These are phyloP conservation scores for Saccharomycopsis babjevae DNA, from an alignment of 805 yeast species.

Conservation along the genomic window DNA sequence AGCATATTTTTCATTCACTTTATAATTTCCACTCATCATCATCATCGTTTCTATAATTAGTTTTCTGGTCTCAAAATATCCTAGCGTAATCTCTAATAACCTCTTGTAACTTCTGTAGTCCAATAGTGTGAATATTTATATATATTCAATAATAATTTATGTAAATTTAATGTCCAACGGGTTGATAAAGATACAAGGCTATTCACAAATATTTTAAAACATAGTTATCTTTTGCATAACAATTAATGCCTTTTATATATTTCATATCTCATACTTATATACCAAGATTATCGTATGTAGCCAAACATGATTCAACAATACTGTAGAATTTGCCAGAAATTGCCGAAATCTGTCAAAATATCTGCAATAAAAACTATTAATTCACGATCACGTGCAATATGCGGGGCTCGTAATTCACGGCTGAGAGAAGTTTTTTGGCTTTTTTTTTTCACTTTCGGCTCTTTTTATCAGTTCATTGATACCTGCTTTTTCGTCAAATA, in stretches of 20 bases:
- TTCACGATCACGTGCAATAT: background rate
- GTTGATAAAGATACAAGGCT: no score
- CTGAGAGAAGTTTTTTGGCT: background rate
- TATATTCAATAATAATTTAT: no score
- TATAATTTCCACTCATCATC: background rate
- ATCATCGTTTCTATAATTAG: background rate
- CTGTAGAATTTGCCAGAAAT: background rate
- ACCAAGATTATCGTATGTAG: background rate
- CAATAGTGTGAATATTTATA: no score
- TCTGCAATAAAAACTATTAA: background rate
- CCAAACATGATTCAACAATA: background rate
- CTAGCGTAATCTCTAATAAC: no score
- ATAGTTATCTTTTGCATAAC: no score
- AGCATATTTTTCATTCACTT: background rate
- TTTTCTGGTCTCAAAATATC: no score
- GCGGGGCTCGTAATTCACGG: background rate
- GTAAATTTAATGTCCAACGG: no score
- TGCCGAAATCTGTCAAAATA: background rate
- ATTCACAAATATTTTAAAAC: no score
- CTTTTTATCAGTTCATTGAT: background rate
- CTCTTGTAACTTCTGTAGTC: no score
- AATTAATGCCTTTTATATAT: background rate
- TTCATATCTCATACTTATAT: no score
- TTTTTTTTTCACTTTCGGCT: background rate
- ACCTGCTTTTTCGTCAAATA: background rate